Conservation (phyloP, 148 eudicot genomes). For the Euryodendron excelsum region DNA sequence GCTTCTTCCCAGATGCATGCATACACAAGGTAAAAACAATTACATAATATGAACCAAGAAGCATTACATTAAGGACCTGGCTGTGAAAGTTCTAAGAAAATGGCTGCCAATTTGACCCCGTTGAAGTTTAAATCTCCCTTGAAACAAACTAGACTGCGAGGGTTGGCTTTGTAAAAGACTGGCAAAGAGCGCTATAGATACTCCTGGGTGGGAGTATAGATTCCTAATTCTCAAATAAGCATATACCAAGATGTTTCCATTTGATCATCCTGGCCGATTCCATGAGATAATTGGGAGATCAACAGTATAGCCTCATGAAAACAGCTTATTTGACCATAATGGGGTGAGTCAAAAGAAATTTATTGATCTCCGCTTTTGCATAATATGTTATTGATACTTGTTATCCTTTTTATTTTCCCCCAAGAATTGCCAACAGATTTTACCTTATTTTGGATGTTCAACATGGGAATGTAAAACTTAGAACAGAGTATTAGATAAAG, state of each 20-base stretch:
- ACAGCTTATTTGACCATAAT: not conserved
- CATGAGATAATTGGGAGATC: not conserved
- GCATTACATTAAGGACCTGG: not conserved
- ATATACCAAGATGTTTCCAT: not conserved
- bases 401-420: too few relatives aligned
- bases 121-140: not conserved
- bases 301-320: too few relatives aligned
- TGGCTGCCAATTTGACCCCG: not conserved
- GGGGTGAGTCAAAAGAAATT: not conserved
- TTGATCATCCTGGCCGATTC: not conserved
- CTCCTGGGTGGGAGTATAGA: not conserved
- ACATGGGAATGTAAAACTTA: slow-evolving; percentile 7
- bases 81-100: not conserved
- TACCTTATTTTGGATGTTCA: too few relatives aligned
- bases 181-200: not conserved
- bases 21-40: too few relatives aligned
- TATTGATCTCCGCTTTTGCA: too few relatives aligned
- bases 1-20: not conserved
- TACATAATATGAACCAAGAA: not conserved
- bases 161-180: too few relatives aligned
- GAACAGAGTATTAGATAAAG: slow-evolving; percentile 14
- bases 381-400: too few relatives aligned
- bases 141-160: not conserved
- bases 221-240: not conserved
- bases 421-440: too few relatives aligned